Evolutionary conservation across 1,139 yeast species (phyloP).

Genomic region (Lodderomyces oxycetoniae): DNA sequence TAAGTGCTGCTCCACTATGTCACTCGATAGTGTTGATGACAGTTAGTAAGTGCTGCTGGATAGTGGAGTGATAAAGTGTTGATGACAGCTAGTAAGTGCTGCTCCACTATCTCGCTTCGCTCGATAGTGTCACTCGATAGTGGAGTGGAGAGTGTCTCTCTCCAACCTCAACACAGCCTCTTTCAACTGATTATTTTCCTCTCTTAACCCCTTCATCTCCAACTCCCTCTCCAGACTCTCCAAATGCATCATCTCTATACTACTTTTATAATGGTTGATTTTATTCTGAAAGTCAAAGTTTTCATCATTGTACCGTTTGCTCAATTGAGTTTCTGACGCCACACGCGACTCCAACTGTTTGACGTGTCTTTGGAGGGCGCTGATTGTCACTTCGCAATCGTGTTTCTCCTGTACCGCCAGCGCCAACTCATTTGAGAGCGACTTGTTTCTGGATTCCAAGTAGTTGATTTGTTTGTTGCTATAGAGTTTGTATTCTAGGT

Average conservation of each 20-base stretch:
- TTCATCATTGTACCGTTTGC: conserved; percentile 45
- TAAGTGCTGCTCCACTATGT: no score
- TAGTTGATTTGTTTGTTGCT: conserved; percentile 43
- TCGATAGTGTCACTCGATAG: no score
- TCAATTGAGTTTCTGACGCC: conserved; percentile 33
- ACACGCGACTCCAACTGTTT: conserved; percentile 35
- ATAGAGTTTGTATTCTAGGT: conserved; percentile 40
- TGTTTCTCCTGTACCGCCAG: conserved; percentile 26
- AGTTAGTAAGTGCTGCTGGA: no score
- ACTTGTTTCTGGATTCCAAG: conserved; percentile 40
- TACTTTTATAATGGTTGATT: conserved; percentile 31
- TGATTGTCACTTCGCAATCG: conserved; percentile 30
- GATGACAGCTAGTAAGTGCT: no score
- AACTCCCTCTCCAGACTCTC: conserved; percentile 42
- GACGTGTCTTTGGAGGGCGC: conserved; percentile 29
- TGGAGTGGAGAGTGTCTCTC: no score
- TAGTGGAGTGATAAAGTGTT: no score
- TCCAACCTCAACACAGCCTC: conserved; percentile 47
- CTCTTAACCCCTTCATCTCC: conserved; percentile 28
- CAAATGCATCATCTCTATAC: conserved; percentile 32
- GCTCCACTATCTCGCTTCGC: no score
- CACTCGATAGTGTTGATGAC: no score
- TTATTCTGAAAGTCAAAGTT: conserved; percentile 45
- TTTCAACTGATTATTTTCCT: conserved; percentile 45
- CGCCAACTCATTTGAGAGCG: conserved; percentile 30